Conservation (phyloP, 805 yeast genomes). For the Jamesozyma hellenica region DNA sequence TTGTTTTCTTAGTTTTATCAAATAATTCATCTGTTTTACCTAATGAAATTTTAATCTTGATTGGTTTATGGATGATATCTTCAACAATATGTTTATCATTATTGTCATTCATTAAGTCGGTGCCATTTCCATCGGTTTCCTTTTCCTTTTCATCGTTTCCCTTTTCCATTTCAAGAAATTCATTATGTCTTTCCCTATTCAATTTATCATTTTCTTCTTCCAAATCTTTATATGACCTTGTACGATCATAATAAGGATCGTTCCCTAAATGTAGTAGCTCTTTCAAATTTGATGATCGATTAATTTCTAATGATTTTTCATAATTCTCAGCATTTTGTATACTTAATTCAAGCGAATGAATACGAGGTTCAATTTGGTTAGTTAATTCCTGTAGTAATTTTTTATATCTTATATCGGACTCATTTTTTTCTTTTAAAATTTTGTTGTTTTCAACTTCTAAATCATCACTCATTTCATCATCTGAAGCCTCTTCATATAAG, state of each 20-base stretch:
- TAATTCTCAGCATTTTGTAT: constrained; percentile 12
- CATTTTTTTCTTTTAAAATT: constrained; percentile 8
- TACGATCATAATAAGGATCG: constrained; percentile 22
- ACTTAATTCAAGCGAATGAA: constrained; percentile 9
- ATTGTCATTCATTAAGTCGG: neutral
- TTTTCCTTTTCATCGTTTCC: neutral
- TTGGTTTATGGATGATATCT: constrained; percentile 3
- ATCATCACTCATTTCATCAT: constrained; percentile 5
- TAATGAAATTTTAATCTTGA: constrained; percentile 22
- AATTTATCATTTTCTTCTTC: constrained; percentile 14
- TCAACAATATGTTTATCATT: neutral
- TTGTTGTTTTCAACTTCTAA: constrained; percentile 10
- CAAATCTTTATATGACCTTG: constrained; percentile 16
- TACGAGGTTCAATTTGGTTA: constrained; percentile 13
- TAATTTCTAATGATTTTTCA: constrained; percentile 8
- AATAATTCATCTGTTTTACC: constrained; percentile 16
- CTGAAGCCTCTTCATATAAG: constrained; percentile 7
- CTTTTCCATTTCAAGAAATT: neutral
- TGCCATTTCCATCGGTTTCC: neutral
- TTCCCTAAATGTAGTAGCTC: constrained; percentile 16
- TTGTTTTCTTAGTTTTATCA: constrained; percentile 1
- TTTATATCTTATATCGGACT: constrained; percentile 11
- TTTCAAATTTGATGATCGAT: constrained; percentile 15
- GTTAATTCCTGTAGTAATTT: constrained; percentile 11
- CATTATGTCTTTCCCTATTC: constrained; percentile 10